Evolutionary conservation across 1,139 yeast species (phyloP).

Genomic region (Taphrina populina): DNA sequence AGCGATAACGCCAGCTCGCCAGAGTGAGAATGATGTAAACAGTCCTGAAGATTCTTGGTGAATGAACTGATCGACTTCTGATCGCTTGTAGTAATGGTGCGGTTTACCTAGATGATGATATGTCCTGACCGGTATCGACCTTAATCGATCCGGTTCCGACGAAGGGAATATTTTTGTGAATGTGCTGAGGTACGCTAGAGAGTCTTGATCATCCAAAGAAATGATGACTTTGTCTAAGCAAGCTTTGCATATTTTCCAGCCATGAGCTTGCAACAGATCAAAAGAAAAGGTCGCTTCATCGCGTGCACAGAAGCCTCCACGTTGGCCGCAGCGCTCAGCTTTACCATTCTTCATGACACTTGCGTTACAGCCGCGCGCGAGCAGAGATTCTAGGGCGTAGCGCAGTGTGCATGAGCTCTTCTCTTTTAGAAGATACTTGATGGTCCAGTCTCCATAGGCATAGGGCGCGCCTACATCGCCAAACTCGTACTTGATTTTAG

Average conservation of each 20-base stretch:
- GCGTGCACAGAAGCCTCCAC: not conserved
- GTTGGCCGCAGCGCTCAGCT: slow-evolving; percentile 1
- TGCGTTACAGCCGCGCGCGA: slow-evolving; percentile 9
- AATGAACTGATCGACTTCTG: slow-evolving; percentile 10
- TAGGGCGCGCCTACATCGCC: slow-evolving; percentile 12
- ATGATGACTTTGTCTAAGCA: not conserved
- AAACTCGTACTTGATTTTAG: slow-evolving; percentile 12
- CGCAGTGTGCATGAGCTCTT: not conserved
- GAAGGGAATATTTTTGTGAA: slow-evolving; percentile 11
- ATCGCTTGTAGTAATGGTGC: not conserved
- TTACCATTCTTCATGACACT: not conserved
- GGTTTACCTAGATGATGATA: not conserved
- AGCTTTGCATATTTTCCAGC: slow-evolving; percentile 18
- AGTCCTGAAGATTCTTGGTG: not conserved
- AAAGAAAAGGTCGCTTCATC: slow-evolving; percentile 16
- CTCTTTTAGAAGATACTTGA: not conserved
- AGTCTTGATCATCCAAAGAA: not conserved
- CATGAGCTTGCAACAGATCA: slow-evolving; percentile 8
- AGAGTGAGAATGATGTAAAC: not conserved
- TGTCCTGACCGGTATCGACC: not conserved
- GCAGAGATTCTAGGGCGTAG: not conserved
- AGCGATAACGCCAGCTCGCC: slow-evolving; percentile 14
- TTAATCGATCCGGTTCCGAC: not conserved
- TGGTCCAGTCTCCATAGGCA: slow-evolving; percentile 6
- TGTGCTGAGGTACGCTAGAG: slow-evolving; percentile 7